phyloP scores from a whole-genome alignment of 305 asterid species.

The Fraxinus floribunda region DNA sequence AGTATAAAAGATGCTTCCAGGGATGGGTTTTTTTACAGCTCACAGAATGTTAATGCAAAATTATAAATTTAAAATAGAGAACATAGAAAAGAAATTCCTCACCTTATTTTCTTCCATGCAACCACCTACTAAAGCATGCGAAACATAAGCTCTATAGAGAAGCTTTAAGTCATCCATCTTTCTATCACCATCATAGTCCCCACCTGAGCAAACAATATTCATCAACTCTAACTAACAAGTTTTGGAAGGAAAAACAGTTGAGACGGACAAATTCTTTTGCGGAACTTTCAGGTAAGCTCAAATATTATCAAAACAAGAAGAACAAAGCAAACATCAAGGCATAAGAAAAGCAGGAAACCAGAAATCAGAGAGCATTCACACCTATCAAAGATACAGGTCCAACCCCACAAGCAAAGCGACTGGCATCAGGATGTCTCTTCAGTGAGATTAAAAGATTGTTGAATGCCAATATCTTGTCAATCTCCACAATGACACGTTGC shows the following conservation, averaged over 20 bases:
- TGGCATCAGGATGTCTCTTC: slow-evolving; percentile 73
- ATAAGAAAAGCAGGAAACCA: slow-evolving; percentile 5
- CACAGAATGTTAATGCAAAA: not conserved
- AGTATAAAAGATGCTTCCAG: not conserved
- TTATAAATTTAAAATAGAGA: not conserved
- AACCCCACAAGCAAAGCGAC: slow-evolving; percentile 78
- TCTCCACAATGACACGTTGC: slow-evolving; percentile 70
- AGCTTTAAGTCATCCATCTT: slow-evolving; percentile 78
- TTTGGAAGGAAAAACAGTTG: slow-evolving; percentile 12
- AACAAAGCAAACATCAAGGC: slow-evolving; percentile 5
- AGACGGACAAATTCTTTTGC: slow-evolving; percentile 4
- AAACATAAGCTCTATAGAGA: slow-evolving; percentile 67
- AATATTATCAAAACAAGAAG: slow-evolving; percentile 12
- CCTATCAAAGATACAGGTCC: slow-evolving; percentile 83
- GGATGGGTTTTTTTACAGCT: not conserved
- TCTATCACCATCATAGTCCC: slow-evolving; percentile 75
- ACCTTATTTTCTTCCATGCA: slow-evolving; percentile 89
- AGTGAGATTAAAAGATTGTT: slow-evolving; percentile 68
- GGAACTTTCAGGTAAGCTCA: slow-evolving; percentile 6
- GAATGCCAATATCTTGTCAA: slow-evolving; percentile 69
- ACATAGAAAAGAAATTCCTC: not conserved
- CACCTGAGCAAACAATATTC: slow-evolving; percentile 53
- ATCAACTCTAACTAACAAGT: slow-evolving; percentile 31
- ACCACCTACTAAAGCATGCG: slow-evolving; percentile 76
- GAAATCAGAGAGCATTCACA: slow-evolving; percentile 27